Percentiles rank a stretch among this genome's conserved stretches.
phyloP scores from a whole-genome alignment of 2,329 filamentous ascomycete genomes.

The Macroventuria anomochaeta region DNA sequence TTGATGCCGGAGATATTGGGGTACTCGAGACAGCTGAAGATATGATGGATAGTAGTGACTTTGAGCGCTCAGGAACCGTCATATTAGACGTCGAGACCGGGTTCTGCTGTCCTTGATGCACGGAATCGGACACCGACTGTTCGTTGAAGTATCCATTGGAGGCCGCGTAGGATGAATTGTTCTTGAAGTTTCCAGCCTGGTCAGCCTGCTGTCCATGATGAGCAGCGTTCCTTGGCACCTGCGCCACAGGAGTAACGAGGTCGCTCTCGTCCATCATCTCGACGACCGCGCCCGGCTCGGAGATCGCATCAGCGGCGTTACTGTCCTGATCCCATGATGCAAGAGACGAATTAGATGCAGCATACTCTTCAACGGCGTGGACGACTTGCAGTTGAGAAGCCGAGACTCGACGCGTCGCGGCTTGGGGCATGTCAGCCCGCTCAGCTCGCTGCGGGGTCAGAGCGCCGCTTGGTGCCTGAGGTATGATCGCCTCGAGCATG shows the following conservation, averaged over 20 bases:
- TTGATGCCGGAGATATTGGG: slow-evolving; percentile 39
- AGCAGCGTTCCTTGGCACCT: slow-evolving; percentile 26
- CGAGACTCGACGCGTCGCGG: slow-evolving; percentile 19
- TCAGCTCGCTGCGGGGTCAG: slow-evolving; percentile 13
- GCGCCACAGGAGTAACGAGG: slow-evolving; percentile 38
- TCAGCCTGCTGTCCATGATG: slow-evolving; percentile 23
- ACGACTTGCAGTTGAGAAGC: slow-evolving; percentile 38
- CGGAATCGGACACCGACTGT: slow-evolving; percentile 15
- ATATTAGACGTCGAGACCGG: slow-evolving; percentile 20
- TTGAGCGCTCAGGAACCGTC: slow-evolving; percentile 37
- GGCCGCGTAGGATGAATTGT: slow-evolving; percentile 16
- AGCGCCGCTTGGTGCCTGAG: slow-evolving; percentile 12
- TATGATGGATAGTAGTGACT: slow-evolving; percentile 46
- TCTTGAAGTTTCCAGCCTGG: slow-evolving; percentile 25
- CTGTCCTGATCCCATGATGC: slow-evolving; percentile 44
- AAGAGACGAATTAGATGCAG: slow-evolving; percentile 39
- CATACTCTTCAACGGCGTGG: slow-evolving; percentile 41
- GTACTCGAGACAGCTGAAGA: slow-evolving; percentile 45
- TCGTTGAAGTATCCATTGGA: slow-evolving; percentile 22
- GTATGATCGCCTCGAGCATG: slow-evolving; percentile 6
- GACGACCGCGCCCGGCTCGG: slow-evolving; percentile 31
- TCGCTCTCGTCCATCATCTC: slow-evolving; percentile 37
- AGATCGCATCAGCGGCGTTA: slow-evolving; percentile 31
- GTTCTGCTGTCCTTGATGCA: slow-evolving; percentile 22
- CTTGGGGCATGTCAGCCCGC: slow-evolving; percentile 10